Percentiles rank a stretch among this genome's conserved stretches.
Conservation (phyloP, 768 basidiomycete genomes). For the Mycena filopes region DNA sequence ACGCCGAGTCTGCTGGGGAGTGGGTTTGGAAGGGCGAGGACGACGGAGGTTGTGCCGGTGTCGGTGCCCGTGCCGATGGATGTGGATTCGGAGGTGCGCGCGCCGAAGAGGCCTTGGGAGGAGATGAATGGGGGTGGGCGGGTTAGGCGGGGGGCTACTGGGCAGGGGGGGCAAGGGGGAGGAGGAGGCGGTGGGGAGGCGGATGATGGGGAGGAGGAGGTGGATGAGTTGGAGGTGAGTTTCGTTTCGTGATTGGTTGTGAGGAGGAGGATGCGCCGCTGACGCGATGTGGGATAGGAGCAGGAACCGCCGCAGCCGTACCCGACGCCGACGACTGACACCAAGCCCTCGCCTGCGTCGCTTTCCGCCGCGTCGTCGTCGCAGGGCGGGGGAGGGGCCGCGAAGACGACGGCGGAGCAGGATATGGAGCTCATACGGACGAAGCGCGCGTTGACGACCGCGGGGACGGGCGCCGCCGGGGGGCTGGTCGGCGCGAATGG, state of each 20-base stretch:
- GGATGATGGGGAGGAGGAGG: slow-evolving; percentile 19
- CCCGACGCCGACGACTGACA: slow-evolving; percentile 29
- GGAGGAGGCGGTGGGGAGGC: slow-evolving; percentile 39
- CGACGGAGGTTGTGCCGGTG: slow-evolving; percentile 46
- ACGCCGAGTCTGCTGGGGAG: too few species aligned
- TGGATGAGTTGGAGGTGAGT: slow-evolving; percentile 46
- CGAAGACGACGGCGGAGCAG: slow-evolving; percentile 76
- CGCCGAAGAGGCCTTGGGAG: slow-evolving; percentile 86
- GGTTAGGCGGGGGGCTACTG: too few species aligned
- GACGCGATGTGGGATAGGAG: not conserved
- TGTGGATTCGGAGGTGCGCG: slow-evolving; percentile 39
- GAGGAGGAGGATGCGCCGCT: too few species aligned
- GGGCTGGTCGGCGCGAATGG: slow-evolving; percentile 55
- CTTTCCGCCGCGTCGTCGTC: not conserved
- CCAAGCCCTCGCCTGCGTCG: slow-evolving; percentile 28
- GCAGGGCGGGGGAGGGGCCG: not conserved
- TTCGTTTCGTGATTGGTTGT: not conserved
- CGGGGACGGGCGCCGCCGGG: slow-evolving; percentile 34
- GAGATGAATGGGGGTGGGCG: slow-evolving; percentile 48
- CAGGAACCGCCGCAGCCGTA: slow-evolving; percentile 27
- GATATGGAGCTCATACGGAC: slow-evolving; percentile 89
- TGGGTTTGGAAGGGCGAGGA: too few species aligned
- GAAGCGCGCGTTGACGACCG: slow-evolving; percentile 78
- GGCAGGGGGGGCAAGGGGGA: too few species aligned
- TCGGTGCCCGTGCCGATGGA: slow-evolving; percentile 16